Evolutionary conservation across 2,329 filamentous ascomycete species (phyloP).

Genomic region (Pyrenochaeta sp.): DNA sequence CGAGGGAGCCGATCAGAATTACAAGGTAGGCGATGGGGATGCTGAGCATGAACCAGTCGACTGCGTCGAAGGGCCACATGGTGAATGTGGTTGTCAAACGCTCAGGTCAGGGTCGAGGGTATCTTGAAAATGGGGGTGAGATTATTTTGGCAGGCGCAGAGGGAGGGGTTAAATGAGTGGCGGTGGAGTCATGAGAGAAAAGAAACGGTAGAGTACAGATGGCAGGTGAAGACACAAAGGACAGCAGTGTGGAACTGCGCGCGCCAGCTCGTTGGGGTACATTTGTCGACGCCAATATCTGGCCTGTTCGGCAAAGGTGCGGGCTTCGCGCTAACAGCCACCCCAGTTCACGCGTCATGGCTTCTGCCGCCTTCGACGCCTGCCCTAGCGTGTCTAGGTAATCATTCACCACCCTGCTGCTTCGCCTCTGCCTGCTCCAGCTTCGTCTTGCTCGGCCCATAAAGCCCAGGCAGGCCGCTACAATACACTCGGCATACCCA

Average conservation of each 20-base stretch:
- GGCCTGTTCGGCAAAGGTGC: slow-evolving; percentile 28
- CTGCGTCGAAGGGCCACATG: slow-evolving; percentile 55
- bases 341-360: slow-evolving; percentile 22
- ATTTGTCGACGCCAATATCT: slow-evolving; percentile 32
- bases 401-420: slow-evolving; percentile 19
- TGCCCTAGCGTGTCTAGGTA: slow-evolving; percentile 5
- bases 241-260: slow-evolving; percentile 1
- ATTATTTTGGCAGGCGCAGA: not conserved
- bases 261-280: not conserved
- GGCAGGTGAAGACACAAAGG: slow-evolving; percentile 10
- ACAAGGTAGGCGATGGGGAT: slow-evolving; percentile 90
- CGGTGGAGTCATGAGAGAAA: slow-evolving; percentile 15
- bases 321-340: slow-evolving; percentile 17
- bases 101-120: not conserved
- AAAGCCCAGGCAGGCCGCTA: not conserved
- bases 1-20: slow-evolving; percentile 86
- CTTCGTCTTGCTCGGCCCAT: slow-evolving; percentile 2
- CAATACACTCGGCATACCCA: not conserved
- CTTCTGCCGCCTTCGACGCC: slow-evolving; percentile 22
- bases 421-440: slow-evolving; percentile 13
- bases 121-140: not conserved
- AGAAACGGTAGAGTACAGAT: slow-evolving; percentile 7
- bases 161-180: slow-evolving; percentile 22
- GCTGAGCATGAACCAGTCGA: slow-evolving; percentile 84
- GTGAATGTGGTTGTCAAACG: too few species aligned